A percentile compares a stretch with the other conserved stretches of the same genome.
Conservation (phyloP, 1,139 yeast genomes). For the Candida freyschussii region DNA sequence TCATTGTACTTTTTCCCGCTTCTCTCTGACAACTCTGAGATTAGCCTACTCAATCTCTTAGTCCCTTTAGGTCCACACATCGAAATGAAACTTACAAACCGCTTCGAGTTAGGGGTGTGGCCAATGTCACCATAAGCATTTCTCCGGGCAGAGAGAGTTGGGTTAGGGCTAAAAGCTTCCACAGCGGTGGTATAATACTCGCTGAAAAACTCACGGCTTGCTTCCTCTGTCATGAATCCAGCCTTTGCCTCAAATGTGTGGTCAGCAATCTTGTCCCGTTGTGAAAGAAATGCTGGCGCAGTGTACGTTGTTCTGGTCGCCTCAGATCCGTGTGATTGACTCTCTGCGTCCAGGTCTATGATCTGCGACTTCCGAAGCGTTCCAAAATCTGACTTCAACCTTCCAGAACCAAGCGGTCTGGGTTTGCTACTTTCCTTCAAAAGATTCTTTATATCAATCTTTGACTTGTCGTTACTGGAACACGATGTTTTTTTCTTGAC, state of each 20-base stretch:
- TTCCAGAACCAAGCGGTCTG: slow-evolving; percentile 5
- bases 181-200: slow-evolving; percentile 12
- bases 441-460: slow-evolving; percentile 51
- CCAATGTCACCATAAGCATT: slow-evolving; percentile 14
- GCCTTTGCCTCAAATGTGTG: slow-evolving; percentile 8
- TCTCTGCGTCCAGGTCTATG: slow-evolving; percentile 12
- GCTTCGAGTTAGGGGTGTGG: slow-evolving; percentile 18
- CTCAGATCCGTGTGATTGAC: no score
- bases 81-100: slow-evolving; percentile 17
- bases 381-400: slow-evolving; percentile 8
- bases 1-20: slow-evolving; percentile 4
- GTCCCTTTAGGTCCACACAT: slow-evolving; percentile 10
- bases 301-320: slow-evolving; percentile 2
- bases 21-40: slow-evolving; percentile 4
- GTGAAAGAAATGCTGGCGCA: slow-evolving; percentile 7
- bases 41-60: slow-evolving; percentile 11
- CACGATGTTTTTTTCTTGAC: no score
- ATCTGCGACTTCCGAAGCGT: slow-evolving; percentile 14
- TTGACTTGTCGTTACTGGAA: no score
- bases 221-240: slow-evolving; percentile 18
- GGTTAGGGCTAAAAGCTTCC: slow-evolving; percentile 17
- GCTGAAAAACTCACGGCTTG: slow-evolving; percentile 17
- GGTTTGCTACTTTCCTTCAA: slow-evolving; percentile 30
- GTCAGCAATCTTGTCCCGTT: slow-evolving; percentile 12
- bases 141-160: slow-evolving; percentile 17